Conservation (phyloP, 495 filamentous ascomycete genomes). For the Wilcoxina mikolae region DNA sequence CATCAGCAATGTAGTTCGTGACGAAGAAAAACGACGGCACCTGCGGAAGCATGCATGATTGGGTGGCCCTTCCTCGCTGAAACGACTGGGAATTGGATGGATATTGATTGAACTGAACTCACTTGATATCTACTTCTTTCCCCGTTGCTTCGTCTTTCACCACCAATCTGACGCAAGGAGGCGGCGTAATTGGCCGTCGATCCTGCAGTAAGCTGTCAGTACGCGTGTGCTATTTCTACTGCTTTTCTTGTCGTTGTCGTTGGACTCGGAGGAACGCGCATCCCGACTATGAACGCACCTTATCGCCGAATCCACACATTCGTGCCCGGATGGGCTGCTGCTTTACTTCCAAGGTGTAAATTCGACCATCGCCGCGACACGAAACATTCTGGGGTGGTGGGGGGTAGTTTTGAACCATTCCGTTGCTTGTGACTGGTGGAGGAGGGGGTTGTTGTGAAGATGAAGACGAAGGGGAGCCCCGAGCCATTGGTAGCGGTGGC, state of each 20-base stretch:
- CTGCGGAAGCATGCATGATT: background rate
- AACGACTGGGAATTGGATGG: background rate
- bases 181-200: slow-evolving; percentile 87
- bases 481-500: slow-evolving; percentile 41
- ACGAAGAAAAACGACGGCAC: background rate
- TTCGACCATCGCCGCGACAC: slow-evolving; percentile 32
- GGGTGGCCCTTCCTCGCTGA: background rate
- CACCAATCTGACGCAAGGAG: slow-evolving; percentile 76
- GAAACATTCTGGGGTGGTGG: background rate
- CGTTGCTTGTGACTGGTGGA: slow-evolving; percentile 1
- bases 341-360: slow-evolving; percentile 60
- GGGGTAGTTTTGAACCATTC: background rate
- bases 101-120: slow-evolving; percentile 28
- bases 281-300: too few species aligned
- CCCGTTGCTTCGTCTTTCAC: slow-evolving; percentile 65
- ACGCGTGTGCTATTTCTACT: background rate
- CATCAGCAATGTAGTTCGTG: too few species aligned
- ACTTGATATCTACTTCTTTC: slow-evolving; percentile 84
- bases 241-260: background rate
- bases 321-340: slow-evolving; percentile 89
- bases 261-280: background rate
- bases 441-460: slow-evolving; percentile 14
- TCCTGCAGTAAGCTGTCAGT: slow-evolving; percentile 42
- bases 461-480: slow-evolving; percentile 36
- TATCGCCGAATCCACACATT: slow-evolving; percentile 99